Base-by-base conservation (phyloP, 2,329 filamentous ascomycete genomes). In the Epichloe hybrida region DNA sequence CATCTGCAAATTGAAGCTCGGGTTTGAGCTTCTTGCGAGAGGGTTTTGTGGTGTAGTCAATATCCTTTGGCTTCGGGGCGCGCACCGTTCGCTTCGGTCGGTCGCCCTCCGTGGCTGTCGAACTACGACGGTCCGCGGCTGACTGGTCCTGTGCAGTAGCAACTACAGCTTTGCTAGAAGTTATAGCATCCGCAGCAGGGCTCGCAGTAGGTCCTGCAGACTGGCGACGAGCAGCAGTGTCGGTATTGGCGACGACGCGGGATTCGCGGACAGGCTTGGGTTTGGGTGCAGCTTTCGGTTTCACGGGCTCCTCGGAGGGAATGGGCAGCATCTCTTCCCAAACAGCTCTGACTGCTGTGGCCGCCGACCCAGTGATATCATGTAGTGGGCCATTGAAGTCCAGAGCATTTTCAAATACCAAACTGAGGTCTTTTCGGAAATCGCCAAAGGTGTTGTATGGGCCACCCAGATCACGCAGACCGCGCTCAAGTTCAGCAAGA, bases 61-160 rank as follows among this genome's bases (percentile, higher is more conserved):
- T 76, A 62, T 97, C 93, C 57, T 91, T 90, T 54, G 84, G 81
- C 62, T 91, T 90, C 0, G 93, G 89, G 8, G 90, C 86, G 60
- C 95, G 88, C 50, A 97, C 95, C 13, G 91, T 88, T 50, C 93
- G 84, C 73, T 96, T 96, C 11, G 91, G 90, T 48, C 93, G 81
- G 56, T 81, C 78, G 51, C 83, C 85, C 57, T 89, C 87, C 4
- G 78, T 76, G 52, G 83, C 84, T 5, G 81, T 84, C 1, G 88
- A 95, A 60, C 91, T 85, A 50, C 93, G 84, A 56, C 62, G 55
- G 41, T 64, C 60, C 17, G 53, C 52, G 12, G 40, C 47, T 9
- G 58, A 48, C 5, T 56, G 49, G 15, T 60, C 57, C 46, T 56
- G 58, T 38, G 54, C 42, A n/a, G 56, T 39, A 21, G 52, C 27